A percentile compares a stretch with the other conserved stretches of the same genome.
Evolutionary conservation across 352 stramenopile species (phyloP).

Genomic region (Phytopythium ostracodes): DNA sequence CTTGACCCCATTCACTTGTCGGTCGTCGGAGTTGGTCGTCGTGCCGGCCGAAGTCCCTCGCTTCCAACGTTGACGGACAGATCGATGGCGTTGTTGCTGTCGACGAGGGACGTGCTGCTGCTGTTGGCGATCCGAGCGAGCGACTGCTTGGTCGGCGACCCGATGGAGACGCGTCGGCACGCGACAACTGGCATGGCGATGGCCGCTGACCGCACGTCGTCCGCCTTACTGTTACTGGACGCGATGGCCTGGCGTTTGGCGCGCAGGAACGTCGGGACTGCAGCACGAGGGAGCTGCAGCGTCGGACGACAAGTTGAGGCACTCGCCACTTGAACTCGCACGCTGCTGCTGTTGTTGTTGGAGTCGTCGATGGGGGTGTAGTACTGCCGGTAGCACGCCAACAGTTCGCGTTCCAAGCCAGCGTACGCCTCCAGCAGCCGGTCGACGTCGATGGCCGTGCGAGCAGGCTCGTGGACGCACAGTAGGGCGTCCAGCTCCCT

Average conservation of each 20-base stretch:
- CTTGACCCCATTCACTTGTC: background rate
- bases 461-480: constrained; percentile 39
- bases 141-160: constrained; percentile 18
- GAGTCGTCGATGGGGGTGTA: constrained; percentile 25
- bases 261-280: constrained; percentile 51
- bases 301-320: constrained; percentile 5
- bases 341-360: constrained; percentile 16
- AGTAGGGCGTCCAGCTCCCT: constrained; percentile 40
- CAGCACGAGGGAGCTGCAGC: constrained; percentile 41
- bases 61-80: background rate
- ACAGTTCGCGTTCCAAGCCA: constrained; percentile 55
- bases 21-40: background rate
- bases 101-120: background rate
- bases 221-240: constrained; percentile 32
- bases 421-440: constrained; percentile 46
- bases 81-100: constrained; percentile 8
- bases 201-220: constrained; percentile 40
- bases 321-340: background rate
- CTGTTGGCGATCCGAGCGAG: constrained; percentile 10
- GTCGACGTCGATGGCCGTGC: constrained; percentile 21
- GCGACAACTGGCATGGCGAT: constrained; percentile 12
- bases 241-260: constrained; percentile 38
- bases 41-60: constrained; percentile 3
- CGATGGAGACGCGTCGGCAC: constrained; percentile 13
- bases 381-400: constrained; percentile 65